These are phyloP conservation scores for Coleophoma cylindrospora DNA, from an alignment of 2,329 filamentous ascomycete species.

Conservation along the genomic window DNA sequence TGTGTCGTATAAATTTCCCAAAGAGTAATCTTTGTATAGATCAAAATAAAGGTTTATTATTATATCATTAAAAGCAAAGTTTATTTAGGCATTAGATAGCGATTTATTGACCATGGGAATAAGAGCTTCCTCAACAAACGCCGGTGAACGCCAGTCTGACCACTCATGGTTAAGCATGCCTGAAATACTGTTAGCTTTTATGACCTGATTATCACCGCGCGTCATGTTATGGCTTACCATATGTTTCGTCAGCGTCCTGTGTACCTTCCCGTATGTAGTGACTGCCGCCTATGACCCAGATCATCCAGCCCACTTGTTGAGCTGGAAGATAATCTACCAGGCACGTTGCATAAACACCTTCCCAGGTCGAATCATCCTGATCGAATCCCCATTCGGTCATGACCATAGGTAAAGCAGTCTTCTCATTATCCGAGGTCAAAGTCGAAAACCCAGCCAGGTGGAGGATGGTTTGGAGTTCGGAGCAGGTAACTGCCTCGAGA, in stretches of 20 bases:
- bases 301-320: constrained; percentile 48
- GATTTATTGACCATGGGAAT: neutral
- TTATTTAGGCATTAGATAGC: too few relatives aligned
- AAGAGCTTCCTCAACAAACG: neutral
- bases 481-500: constrained; percentile 30
- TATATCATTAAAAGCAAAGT: too few relatives aligned
- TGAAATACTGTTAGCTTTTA: neutral
- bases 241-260: constrained; percentile 52
- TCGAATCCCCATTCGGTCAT: constrained; percentile 41
- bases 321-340: constrained; percentile 42
- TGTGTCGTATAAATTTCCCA: too few relatives aligned
- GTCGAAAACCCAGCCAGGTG: constrained; percentile 36
- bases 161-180: neutral
- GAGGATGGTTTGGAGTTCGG: constrained; percentile 27
- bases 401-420: constrained; percentile 29
- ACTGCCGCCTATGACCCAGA: constrained; percentile 54
- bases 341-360: constrained; percentile 45
- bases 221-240: constrained; percentile 38
- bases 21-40: too few relatives aligned
- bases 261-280: constrained; percentile 50
- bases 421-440: constrained; percentile 19
- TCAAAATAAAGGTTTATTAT: too few relatives aligned
- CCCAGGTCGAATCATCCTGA: constrained; percentile 41
- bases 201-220: neutral
- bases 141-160: neutral